Percentiles rank a stretch among this genome's conserved stretches.
These are phyloP conservation scores for Penicillium canariense DNA, from an alignment of 495 filamentous ascomycete species.

Conservation along the genomic window DNA sequence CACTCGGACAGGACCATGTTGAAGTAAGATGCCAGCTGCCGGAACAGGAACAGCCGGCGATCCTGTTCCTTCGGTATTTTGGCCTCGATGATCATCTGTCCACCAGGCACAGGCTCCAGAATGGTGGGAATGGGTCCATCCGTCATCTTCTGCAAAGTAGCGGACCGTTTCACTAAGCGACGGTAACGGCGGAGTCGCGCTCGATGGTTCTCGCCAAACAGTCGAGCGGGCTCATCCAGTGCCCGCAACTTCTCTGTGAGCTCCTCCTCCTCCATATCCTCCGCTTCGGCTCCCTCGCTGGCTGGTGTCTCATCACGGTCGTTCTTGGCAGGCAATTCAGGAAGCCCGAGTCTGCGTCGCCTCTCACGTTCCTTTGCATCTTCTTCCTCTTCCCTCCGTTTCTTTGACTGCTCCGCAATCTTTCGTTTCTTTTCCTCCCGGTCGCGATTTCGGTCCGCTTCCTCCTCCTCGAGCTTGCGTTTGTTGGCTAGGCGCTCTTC, in stretches of 20 bases:
- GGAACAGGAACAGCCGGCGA: conserved; percentile 65
- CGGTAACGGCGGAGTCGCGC: conserved; percentile 68
- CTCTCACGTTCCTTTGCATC: conserved; percentile 52
- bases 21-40: conserved; percentile 91
- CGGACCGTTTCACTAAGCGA: conserved; percentile 47
- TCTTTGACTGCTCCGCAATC: conserved; percentile 76
- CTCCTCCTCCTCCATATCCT: conserved; percentile 72
- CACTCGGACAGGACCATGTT: conserved; percentile 88
- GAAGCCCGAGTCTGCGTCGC: conserved; percentile 61
- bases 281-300: conserved; percentile 44
- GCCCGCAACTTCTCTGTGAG: conserved; percentile 64
- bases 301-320: conserved; percentile 35
- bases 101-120: conserved; percentile 71
- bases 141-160: conserved; percentile 53
- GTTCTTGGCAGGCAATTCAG: conserved; percentile 58
- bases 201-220: conserved; percentile 84
- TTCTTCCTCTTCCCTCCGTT: conserved; percentile 68
- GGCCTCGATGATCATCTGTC: conserved; percentile 77
- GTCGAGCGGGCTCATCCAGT: conserved; percentile 64
- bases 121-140: conserved; percentile 67
- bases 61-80: conserved; percentile 57
- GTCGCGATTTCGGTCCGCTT: conserved; percentile 59
- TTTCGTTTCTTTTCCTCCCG: conserved; percentile 76
- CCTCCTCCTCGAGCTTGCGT: conserved; percentile 89
- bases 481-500: conserved; percentile 67